Base-by-base conservation (phyloP, 2,329 filamentous ascomycete genomes). In the Thermothelomyces thermophilus region DNA sequence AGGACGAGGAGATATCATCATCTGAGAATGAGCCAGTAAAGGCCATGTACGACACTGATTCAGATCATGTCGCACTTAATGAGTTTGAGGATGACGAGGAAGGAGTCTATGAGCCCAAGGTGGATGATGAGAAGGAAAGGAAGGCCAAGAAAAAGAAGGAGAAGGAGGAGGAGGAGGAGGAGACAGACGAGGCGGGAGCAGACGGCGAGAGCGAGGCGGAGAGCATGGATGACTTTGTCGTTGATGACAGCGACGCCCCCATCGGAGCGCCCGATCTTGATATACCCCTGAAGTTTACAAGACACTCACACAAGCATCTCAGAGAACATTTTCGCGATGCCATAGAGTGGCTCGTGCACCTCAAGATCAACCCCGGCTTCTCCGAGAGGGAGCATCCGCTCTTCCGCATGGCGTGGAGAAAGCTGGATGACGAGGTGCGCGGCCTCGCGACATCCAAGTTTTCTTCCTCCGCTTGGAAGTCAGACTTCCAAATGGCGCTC, bases 341-440 rank as follows among this genome's bases (percentile, higher is more conserved):
- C 0, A 73, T 91, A 2, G 85, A 89, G 62, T 91, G 86, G 86
- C 84, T 90, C 68, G 82, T 91, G 2, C 85, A 89, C 60, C 86
- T 86, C 62, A 83, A 84, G 58, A 74, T 93, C 44, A 84, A 90
- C 57, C 86, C 86, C 0, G 79, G 73, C 0, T 90, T 90, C 59
- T 69, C 76, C 10, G 62, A 76, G 16, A 68, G 75, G 16, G 68
- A 76, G 5, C 79, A 87, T 52, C 72, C 77, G 7, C 69, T 89
- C 11, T 93, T 89, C 64, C 60, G 68, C 11, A 72, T 86, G 22
- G 82, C 86, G 0, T 90, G 89, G 70, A 69, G 70, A 42, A 88
- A 87, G 60, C 71, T 91, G 0, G 78, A 87, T 56, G 80, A 86
- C 56, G 84, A 90, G 62, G 79, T 87, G 13, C 73, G 71, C 34